phyloP scores from a whole-genome alignment of 2,329 filamentous ascomycete species.

The Pestalotiopsis sp. region DNA sequence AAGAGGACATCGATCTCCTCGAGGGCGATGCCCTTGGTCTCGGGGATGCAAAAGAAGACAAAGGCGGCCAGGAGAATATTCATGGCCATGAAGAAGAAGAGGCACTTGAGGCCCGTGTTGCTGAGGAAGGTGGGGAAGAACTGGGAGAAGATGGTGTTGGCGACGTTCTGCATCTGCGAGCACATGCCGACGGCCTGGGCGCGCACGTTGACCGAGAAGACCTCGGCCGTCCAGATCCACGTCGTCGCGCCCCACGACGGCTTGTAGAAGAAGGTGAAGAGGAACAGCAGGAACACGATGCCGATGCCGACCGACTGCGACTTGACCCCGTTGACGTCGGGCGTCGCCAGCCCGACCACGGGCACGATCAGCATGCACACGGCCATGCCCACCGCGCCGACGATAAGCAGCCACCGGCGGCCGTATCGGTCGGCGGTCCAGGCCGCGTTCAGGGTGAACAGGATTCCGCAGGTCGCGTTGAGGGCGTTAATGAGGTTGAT shows the following conservation, averaged over 20 bases:
- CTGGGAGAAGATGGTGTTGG: conserved; percentile 69
- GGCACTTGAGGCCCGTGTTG: conserved; percentile 50
- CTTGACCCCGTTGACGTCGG: conserved; percentile 57
- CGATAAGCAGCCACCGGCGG: conserved; percentile 69
- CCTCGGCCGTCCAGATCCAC: conserved; percentile 72
- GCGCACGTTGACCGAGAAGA: conserved; percentile 74
- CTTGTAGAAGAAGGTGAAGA: conserved; percentile 70
- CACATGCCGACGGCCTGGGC: conserved; percentile 72
- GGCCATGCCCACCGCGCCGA: conserved; percentile 70
- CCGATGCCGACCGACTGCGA: conserved; percentile 62
- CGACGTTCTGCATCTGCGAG: conserved; percentile 62
- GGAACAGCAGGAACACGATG: conserved; percentile 70
- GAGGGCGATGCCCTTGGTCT: conserved; percentile 51
- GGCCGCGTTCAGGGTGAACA: conserved; percentile 73
- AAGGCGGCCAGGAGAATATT: conserved; percentile 52
- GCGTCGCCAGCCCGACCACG: conserved; percentile 50
- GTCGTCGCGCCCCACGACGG: conserved; percentile 71
- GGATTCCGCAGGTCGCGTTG: conserved; percentile 72
- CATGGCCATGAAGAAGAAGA: conserved; percentile 44
- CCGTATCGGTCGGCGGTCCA: conserved; percentile 76
- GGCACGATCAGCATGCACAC: conserved; percentile 69
- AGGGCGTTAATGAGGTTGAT: conserved; percentile 76
- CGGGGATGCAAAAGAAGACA: conserved; percentile 53
- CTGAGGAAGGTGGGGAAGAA: conserved; percentile 71
- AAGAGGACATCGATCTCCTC: conserved; percentile 61